phyloP scores from a whole-genome alignment of 208 protist species.

The Herpetomonas tarakana region DNA sequence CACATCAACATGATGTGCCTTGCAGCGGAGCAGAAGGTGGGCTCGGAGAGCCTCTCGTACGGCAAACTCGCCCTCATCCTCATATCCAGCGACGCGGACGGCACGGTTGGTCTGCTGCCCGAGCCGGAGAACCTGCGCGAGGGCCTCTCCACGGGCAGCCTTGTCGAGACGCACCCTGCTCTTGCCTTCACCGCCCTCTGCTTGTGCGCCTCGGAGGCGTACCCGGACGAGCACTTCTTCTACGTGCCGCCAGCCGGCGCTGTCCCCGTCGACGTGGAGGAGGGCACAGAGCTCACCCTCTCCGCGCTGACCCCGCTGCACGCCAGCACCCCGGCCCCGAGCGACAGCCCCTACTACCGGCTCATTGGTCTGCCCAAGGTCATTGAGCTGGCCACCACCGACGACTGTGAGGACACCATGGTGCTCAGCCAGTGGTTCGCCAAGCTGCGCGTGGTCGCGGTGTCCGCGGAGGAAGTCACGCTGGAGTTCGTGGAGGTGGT shows the following conservation, averaged over 20 bases:
- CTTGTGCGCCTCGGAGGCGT: slow-evolving; percentile 52
- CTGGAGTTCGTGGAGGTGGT: slow-evolving; percentile 57
- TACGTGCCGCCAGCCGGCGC: slow-evolving; percentile 28
- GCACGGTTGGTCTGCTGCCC: slow-evolving; percentile 28
- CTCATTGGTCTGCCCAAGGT: slow-evolving; percentile 70
- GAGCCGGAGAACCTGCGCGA: slow-evolving; percentile 20
- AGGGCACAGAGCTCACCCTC: slow-evolving; percentile 40
- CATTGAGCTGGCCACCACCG: slow-evolving; percentile 54
- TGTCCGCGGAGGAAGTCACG: slow-evolving; percentile 31
- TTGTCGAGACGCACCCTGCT: slow-evolving; percentile 37
- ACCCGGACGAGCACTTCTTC: slow-evolving; percentile 59
- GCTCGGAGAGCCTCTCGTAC: slow-evolving; percentile 56
- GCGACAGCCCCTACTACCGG: slow-evolving; percentile 29
- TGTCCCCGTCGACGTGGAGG: slow-evolving; percentile 13
- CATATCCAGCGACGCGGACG: slow-evolving; percentile 43
- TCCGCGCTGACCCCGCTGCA: slow-evolving; percentile 48
- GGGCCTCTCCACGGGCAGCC: slow-evolving; percentile 34
- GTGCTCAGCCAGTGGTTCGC: slow-evolving; percentile 68
- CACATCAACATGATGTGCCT: slow-evolving; percentile 76
- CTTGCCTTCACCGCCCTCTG: slow-evolving; percentile 65
- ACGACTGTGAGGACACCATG: slow-evolving; percentile 39
- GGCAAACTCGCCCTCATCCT: slow-evolving; percentile 73
- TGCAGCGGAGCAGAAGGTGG: slow-evolving; percentile 61
- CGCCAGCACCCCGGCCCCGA: slow-evolving; percentile 12
- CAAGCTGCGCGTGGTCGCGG: slow-evolving; percentile 43